Evolutionary conservation across 2,329 filamentous ascomycete species (phyloP), one percentile per base, ranked within the genome.

Genomic region (Exophiala calicioides): DNA sequence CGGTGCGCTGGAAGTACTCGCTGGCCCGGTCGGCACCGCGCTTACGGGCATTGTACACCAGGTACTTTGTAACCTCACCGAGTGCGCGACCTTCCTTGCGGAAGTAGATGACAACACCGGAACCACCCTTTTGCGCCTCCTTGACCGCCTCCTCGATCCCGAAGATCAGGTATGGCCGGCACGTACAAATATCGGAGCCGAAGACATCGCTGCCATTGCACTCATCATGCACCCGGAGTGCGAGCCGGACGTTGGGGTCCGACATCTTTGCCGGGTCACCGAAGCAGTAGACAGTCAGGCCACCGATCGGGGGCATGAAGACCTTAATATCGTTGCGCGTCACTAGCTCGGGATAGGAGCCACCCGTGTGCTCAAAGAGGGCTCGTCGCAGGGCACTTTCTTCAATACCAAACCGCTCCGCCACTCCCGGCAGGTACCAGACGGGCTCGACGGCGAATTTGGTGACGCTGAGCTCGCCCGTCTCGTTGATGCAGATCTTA

Each of bases 161-260:
- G 65, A 94, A 97, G 63, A 95, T 94, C 47, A 97, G 81, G 66
- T 97, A 97, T 12, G 93, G 93, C 23, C 71, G 65, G 45, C 91
- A 97, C 8, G 93, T 97, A 72, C 93, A 97, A 62, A 97, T 98
- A 66, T 98, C 93, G 15, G 90, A 95, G 50, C 91, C 90, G 66
- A 97, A 98, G 32, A 97, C 93, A 69, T 98, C 93, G 65, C 88
- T 94, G 47, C 93, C 93, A 64, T 97, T 97, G 71, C 93, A 97
- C 74, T 87, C 84, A 61, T 87, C 84, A 65, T 88, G 93, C 35
- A 97, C 84, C 58, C 93, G 84, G 49, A 97, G 75, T 10, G 93
- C 89, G 31, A 97, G 76, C 51, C 80, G 82, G 46, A 84, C 84
- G 43, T 85, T 87, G 35, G 89, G 84, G 64, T 97, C 88, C 4